A percentile compares a stretch with the other conserved stretches of the same genome.
Conservation (phyloP, 2,329 filamentous ascomycete genomes). For the Delphinella strobiligena region DNA sequence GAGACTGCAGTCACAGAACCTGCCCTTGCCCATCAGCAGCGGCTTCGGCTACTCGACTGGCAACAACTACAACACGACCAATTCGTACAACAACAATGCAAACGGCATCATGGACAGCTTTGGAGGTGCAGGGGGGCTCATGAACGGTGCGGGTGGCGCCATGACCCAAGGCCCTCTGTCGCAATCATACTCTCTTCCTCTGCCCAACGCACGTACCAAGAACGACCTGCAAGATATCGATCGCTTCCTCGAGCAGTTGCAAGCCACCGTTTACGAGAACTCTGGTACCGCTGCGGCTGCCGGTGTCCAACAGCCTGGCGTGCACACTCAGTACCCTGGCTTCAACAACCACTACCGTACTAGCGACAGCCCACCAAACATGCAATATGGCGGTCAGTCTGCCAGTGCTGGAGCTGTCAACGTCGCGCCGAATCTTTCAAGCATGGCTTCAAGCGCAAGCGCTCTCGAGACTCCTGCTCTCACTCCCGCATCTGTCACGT, state of each 20-base stretch:
- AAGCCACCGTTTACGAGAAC: conserved; percentile 90
- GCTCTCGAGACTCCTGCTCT: conserved; percentile 57
- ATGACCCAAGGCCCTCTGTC: conserved; percentile 42
- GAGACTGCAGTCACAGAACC: conserved; percentile 61
- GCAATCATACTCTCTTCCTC: conserved; percentile 76
- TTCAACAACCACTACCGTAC: conserved; percentile 42
- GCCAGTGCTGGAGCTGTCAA: conserved; percentile 25
- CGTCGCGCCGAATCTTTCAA: conserved; percentile 24
- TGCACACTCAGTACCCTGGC: conserved; percentile 32
- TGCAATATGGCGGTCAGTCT: conserved; percentile 19
- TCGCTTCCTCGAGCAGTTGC: conserved; percentile 89
- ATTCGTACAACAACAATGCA: conserved; percentile 17
- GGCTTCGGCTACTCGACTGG: conserved; percentile 26
- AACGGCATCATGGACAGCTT: conserved; percentile 24
- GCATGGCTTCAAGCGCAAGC: conserved; percentile 29
- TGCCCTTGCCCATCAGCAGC: conserved; percentile 25
- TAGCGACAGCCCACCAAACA: conserved; percentile 43
- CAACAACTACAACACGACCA: conserved; percentile 23
- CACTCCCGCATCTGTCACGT: conserved; percentile 63
- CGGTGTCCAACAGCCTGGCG: conserved; percentile 62
- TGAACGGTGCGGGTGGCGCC: conserved; percentile 30
- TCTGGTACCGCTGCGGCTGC: conserved; percentile 62
- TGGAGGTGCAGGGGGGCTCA: conserved; percentile 9
- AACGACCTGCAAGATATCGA: conserved; percentile 89
- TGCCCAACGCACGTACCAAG: conserved; percentile 86